These are phyloP conservation scores for Chloranthus sessilifolius DNA, from an alignment of 164 flowering plant species.

Conservation along the genomic window DNA sequence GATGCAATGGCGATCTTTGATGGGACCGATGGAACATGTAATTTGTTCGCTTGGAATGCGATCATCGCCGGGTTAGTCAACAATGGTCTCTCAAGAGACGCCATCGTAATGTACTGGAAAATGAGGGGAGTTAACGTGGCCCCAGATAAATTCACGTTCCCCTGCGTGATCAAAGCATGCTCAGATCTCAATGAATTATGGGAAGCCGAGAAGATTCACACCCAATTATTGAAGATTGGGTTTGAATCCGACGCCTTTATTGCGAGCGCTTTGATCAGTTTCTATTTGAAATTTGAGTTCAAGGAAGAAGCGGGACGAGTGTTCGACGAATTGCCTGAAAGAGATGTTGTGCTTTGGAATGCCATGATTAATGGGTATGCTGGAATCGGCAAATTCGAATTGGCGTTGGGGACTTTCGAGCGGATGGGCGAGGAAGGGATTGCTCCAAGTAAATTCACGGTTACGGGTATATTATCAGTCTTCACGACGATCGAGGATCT, in stretches of 20 bases:
- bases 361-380: slow-evolving; percentile 64
- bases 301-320: slow-evolving; percentile 16
- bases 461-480: slow-evolving; percentile 53
- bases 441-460: slow-evolving; percentile 36
- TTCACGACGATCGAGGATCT: slow-evolving; percentile 30
- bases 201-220: slow-evolving; percentile 48
- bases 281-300: slow-evolving; percentile 21
- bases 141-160: slow-evolving; percentile 66
- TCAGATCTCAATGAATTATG: slow-evolving; percentile 17
- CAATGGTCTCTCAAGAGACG: slow-evolving; percentile 32
- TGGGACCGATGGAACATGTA: slow-evolving; percentile 18
- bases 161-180: slow-evolving; percentile 54
- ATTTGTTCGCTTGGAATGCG: slow-evolving; percentile 58
- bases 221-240: slow-evolving; percentile 22
- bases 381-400: slow-evolving; percentile 34
- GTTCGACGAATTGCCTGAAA: slow-evolving; percentile 28
- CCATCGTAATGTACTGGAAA: slow-evolving; percentile 27
- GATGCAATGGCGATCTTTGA: slow-evolving; percentile 40
- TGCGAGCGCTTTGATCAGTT: slow-evolving; percentile 26
- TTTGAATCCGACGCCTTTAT: slow-evolving; percentile 16
- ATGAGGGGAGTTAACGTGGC: slow-evolving; percentile 32
- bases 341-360: slow-evolving; percentile 68
- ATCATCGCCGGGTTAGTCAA: slow-evolving; percentile 45
- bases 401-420: slow-evolving; percentile 38
- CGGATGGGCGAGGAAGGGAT: slow-evolving; percentile 40